These are phyloP conservation scores for Priceomyces carsonii DNA, from an alignment of 805 yeast species.

Conservation along the genomic window DNA sequence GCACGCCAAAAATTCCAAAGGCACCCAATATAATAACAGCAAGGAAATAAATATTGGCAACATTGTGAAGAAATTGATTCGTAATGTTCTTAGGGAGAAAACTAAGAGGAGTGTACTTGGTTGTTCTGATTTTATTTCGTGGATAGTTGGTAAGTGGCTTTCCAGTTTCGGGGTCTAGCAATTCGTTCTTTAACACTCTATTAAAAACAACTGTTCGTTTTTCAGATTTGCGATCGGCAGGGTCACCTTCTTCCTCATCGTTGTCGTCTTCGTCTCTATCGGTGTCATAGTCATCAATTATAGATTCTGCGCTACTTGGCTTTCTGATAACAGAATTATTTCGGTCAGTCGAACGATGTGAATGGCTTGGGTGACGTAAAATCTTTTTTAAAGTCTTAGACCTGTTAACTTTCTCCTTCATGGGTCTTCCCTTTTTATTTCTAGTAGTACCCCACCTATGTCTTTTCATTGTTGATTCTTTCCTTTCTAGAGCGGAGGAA, in stretches of 20 bases:
- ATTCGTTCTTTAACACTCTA: conserved; percentile 56
- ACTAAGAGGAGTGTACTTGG: conserved; percentile 89
- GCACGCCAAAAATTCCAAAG: conserved; percentile 77
- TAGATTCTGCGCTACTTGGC: conserved; percentile 23
- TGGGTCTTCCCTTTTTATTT: conserved; percentile 67
- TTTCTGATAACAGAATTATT: conserved; percentile 15
- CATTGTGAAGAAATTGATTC: conserved; percentile 73
- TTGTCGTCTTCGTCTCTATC: conserved; percentile 26
- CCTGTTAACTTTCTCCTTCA: conserved; percentile 46
- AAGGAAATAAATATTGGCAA: conserved; percentile 89
- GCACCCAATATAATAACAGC: conserved; percentile 77
- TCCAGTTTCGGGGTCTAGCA: conserved; percentile 57
- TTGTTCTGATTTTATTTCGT: conserved; percentile 90
- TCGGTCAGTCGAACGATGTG: conserved; percentile 11
- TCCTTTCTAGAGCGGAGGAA: too few species aligned
- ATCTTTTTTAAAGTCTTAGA: conserved; percentile 58
- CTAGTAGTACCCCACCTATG: conserved; percentile 92
- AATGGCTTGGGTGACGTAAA: conserved; percentile 25
- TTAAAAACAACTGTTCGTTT: conserved; percentile 60
- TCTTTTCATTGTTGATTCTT: conserved; percentile 64
- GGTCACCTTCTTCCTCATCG: conserved; percentile 32
- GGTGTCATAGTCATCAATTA: conserved; percentile 21
- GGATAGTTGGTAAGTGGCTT: conserved; percentile 64
- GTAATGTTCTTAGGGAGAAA: conserved; percentile 83
- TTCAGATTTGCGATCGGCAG: conserved; percentile 28